A percentile compares a stretch with the other conserved stretches of the same genome.
These are phyloP conservation scores for Saccharomyces uvarum DNA, from an alignment of 1,139 yeast genomes.

Conservation along the genomic window DNA sequence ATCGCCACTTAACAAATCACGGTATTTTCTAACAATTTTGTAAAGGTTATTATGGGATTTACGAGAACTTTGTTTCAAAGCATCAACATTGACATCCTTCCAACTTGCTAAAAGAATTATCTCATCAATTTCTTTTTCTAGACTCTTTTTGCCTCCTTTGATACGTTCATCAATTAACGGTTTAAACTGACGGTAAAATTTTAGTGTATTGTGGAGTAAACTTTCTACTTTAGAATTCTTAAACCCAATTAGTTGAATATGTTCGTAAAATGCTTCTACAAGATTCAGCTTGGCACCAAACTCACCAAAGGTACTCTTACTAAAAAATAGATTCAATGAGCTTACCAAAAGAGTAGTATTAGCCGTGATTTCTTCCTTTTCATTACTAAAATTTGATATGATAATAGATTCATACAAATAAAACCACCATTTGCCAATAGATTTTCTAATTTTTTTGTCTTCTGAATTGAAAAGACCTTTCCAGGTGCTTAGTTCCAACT, in stretches of 20 bases:
- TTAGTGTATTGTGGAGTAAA: constrained; percentile 54
- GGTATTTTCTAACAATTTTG: constrained; percentile 76
- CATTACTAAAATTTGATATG: constrained; percentile 26
- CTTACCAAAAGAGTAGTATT: constrained; percentile 42
- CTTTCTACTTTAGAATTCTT: constrained; percentile 19
- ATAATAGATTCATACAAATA: constrained; percentile 68
- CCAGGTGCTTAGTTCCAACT: constrained; percentile 82
- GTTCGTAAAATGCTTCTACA: constrained; percentile 55
- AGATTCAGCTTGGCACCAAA: constrained; percentile 50
- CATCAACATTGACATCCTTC: constrained; percentile 93
- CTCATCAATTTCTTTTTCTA: constrained; percentile 78
- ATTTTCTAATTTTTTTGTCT: constrained; percentile 43
- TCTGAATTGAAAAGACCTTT: constrained; percentile 64
- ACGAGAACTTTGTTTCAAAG: constrained; percentile 87
- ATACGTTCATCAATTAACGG: constrained; percentile 43
- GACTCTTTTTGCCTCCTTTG: constrained; percentile 39
- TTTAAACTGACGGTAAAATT: constrained; percentile 60
- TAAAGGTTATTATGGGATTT: constrained; percentile 78
- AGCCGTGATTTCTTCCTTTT: constrained; percentile 32
- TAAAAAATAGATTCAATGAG: constrained; percentile 69
- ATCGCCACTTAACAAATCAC: constrained; percentile 51
- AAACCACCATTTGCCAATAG: constrained; percentile 84
- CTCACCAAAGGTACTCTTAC: constrained; percentile 73
- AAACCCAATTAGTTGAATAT: constrained; percentile 32
- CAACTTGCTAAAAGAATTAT: constrained; percentile 86